Evolutionary conservation across 768 basidiomycete genomes (phyloP), one percentile per base, ranked within the genome.

Genomic region (Rhizopogon vinicolor): DNA sequence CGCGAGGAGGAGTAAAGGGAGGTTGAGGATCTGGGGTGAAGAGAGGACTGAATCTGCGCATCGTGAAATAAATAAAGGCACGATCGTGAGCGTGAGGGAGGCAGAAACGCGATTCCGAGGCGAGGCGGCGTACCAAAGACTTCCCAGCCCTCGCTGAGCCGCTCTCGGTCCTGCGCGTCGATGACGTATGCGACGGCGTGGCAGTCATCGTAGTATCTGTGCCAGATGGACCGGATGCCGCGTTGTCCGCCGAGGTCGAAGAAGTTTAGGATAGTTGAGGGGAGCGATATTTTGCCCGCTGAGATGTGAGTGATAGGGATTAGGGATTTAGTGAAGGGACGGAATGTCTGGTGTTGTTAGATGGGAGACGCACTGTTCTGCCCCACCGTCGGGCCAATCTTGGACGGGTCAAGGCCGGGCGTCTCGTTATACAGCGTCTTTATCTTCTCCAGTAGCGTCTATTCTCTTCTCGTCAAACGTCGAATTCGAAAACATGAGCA

Each of bases 241-340:
- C 88, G 78, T 67, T 98, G 96, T 0, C 96, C 96, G 10, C 97
- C 96, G 9, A 99, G 78, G 66, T 99, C 97, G 85, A 93, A 97
- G 78, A 98, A 98, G 65, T 93, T 91, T 28, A 98, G 82, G 29
- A 96, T 89, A 0, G 93, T 94, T 0, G 94, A 96, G 0, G 97
- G 93, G 5, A 99, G 79, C 0, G 85, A 86, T 56, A 98, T 94
- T 68, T 91, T 92, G 40, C 96, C 97, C 70, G 90, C 96, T 97
- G 63, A 14, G 7, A 19, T 37, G 25, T 33, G 29, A 14, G 16
- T 14, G 28, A 1, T 18, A 9, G 28, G 37, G 31, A 43, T 29
- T 18, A 9, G 22, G 37, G 37, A 43, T 29, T 37, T 22, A 35
- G 19, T 22, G 19, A 49, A 8, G 13, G 13, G 7, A 8, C 14